Evolutionary conservation across 2,329 filamentous ascomycete species (phyloP).

Genomic region (Herpotrichia juniperi): DNA sequence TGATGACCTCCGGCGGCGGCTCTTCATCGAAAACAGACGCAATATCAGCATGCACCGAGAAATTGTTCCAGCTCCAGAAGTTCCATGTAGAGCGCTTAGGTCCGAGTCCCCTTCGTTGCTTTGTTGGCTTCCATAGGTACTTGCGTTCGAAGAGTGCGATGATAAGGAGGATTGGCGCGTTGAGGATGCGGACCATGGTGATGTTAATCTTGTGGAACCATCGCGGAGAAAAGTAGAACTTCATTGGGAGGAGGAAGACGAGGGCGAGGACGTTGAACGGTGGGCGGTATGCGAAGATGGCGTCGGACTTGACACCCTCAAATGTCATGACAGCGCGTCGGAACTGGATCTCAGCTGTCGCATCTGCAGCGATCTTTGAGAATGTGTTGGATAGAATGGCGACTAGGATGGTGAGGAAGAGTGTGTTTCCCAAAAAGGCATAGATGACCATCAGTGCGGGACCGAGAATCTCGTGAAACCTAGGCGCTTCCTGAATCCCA

Average conservation of each 20-base stretch:
- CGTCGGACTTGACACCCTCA: constrained; percentile 84
- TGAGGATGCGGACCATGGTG: constrained; percentile 73
- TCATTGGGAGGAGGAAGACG: constrained; percentile 74
- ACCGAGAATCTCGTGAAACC: constrained; percentile 81
- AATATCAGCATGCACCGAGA: constrained; percentile 74
- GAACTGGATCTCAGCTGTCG: constrained; percentile 83
- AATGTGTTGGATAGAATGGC: constrained; percentile 88
- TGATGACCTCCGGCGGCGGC: constrained; percentile 63
- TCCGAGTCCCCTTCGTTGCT: constrained; percentile 35
- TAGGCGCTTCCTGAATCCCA: constrained; percentile 62
- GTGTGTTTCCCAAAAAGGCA: constrained; percentile 83
- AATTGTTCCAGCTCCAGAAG: constrained; percentile 70
- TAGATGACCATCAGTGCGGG: constrained; percentile 83
- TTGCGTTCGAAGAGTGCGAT: constrained; percentile 75
- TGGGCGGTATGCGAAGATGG: constrained; percentile 81
- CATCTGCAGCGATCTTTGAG: constrained; percentile 75
- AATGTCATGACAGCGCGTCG: constrained; percentile 80
- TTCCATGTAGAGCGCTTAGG: constrained; percentile 49
- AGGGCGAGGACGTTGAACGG: constrained; percentile 84
- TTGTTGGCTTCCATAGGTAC: constrained; percentile 66
- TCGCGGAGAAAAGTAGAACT: constrained; percentile 76
- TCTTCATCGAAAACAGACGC: constrained; percentile 75
- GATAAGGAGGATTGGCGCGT: constrained; percentile 74
- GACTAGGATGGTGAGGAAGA: constrained; percentile 87
- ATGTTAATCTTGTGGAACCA: constrained; percentile 95